These are phyloP conservation scores for Staphylotrichum longicolle DNA, from an alignment of 495 filamentous ascomycete genomes.

Conservation along the genomic window DNA sequence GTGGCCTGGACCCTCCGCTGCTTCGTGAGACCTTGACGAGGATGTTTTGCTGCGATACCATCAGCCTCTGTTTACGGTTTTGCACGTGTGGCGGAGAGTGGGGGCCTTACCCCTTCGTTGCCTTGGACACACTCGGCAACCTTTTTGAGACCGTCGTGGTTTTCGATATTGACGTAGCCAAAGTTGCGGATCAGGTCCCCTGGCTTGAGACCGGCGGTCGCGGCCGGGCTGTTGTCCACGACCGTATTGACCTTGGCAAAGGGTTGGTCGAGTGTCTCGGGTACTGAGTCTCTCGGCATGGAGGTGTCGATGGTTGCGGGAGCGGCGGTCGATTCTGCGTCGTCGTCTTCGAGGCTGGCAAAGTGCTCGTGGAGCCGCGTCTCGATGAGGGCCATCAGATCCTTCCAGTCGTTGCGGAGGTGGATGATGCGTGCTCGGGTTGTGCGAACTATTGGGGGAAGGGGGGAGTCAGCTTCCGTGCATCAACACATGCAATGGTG, in stretches of 20 bases:
- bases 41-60: conserved; percentile 56
- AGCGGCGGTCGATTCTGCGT: conserved; percentile 6
- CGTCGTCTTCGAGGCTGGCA: conserved; percentile 48
- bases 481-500: neutral
- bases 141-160: conserved; percentile 80
- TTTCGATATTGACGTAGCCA: conserved; percentile 73
- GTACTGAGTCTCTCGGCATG: conserved; percentile 35
- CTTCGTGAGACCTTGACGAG: conserved; percentile 66
- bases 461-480: conserved; percentile 21
- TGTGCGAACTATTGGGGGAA: conserved; percentile 84
- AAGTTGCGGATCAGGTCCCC: conserved; percentile 86
- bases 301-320: conserved; percentile 10
- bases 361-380: conserved; percentile 77
- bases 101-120: conserved; percentile 78
- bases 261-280: conserved; percentile 56
- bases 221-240: conserved; percentile 73
- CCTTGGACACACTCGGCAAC: conserved; percentile 81
- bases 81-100: neutral
- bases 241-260: conserved; percentile 94
- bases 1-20: conserved; percentile 38
- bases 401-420: conserved; percentile 90
- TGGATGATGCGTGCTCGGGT: conserved; percentile 86
- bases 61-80: conserved; percentile 11
- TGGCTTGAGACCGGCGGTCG: conserved; percentile 72
- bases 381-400: conserved; percentile 78